Conservation (phyloP, 352 stramenopile genomes). For the Nothophytophthora sp. region DNA sequence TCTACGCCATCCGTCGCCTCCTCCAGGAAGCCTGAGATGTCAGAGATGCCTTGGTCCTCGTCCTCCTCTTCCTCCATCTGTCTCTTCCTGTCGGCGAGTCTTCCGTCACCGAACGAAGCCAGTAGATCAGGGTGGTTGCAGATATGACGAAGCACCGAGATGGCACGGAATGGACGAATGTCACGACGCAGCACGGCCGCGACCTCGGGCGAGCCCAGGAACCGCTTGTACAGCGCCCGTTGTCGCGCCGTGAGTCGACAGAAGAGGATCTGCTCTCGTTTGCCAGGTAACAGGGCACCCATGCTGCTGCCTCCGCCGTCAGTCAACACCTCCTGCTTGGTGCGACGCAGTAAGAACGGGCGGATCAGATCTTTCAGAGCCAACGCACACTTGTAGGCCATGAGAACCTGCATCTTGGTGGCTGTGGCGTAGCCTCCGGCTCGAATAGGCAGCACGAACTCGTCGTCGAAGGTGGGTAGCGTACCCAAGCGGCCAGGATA, state of each 20-base stretch:
- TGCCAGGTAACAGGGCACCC: slow-evolving; percentile 87
- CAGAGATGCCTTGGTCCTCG: slow-evolving; percentile 15
- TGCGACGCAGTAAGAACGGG: slow-evolving; percentile 94
- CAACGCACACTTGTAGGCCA: slow-evolving; percentile 97
- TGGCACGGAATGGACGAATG: slow-evolving; percentile 89
- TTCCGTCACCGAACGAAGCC: slow-evolving; percentile 52
- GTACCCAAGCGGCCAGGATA: slow-evolving; percentile 97
- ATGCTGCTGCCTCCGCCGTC: slow-evolving; percentile 19
- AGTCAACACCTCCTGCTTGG: slow-evolving; percentile 95
- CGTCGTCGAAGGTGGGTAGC: slow-evolving; percentile 96
- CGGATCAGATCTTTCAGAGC: slow-evolving; percentile 97
- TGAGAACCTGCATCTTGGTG: slow-evolving; percentile 94
- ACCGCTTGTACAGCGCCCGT: slow-evolving; percentile 90
- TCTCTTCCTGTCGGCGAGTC: slow-evolving; percentile 24
- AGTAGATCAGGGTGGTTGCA: slow-evolving; percentile 98
- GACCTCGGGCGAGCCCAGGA: slow-evolving; percentile 92
- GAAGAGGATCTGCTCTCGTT: slow-evolving; percentile 99
- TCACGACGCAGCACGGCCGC: slow-evolving; percentile 85
- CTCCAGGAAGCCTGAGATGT: slow-evolving; percentile 12
- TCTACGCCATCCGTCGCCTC: slow-evolving; percentile 20
- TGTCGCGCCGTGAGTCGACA: slow-evolving; percentile 93
- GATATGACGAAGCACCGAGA: slow-evolving; percentile 97
- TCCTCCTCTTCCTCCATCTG: slow-evolving; percentile 30
- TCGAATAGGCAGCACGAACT: slow-evolving; percentile 98
- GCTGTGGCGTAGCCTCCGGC: slow-evolving; percentile 93